These are phyloP conservation scores for Lentinula detonsa DNA, from an alignment of 768 basidiomycete species.

Conservation along the genomic window DNA sequence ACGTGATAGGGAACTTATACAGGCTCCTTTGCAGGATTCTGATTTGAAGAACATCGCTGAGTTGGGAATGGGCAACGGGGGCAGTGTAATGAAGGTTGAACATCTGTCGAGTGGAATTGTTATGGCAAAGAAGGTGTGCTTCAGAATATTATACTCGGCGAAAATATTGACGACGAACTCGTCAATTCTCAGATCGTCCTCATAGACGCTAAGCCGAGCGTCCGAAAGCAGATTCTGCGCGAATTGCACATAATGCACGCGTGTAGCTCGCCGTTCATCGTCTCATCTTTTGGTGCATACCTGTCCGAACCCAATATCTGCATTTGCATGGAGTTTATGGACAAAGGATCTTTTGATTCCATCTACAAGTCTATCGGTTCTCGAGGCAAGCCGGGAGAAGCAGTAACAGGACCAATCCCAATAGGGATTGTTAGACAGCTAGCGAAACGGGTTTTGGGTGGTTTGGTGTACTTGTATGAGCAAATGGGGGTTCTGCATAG, in stretches of 20 bases:
- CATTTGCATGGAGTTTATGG: conserved; percentile 97
- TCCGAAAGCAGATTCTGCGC: conserved; percentile 94
- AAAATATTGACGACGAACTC: neutral
- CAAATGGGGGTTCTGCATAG: conserved; percentile 97
- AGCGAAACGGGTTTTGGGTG: conserved; percentile 88
- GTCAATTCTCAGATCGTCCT: conserved; percentile 68
- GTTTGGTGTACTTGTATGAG: conserved; percentile 95
- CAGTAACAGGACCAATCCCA: conserved; percentile 49
- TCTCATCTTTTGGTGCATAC: conserved; percentile 97
- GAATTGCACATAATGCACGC: conserved; percentile 99
- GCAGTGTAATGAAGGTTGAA: conserved; percentile 94
- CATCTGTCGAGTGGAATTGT: conserved; percentile 85
- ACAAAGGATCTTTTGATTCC: conserved; percentile 89
- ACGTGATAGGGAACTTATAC: neutral
- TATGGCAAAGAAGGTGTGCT: conserved; percentile 95
- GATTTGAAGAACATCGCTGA: conserved; percentile 89
- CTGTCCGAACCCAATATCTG: conserved; percentile 97
- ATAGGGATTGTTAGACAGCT: conserved; percentile 91
- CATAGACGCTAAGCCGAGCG: conserved; percentile 93
- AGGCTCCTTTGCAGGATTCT: conserved; percentile 57
- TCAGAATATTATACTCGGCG: neutral
- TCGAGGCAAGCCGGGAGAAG: neutral
- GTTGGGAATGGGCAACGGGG: conserved; percentile 93
- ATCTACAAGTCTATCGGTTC: conserved; percentile 93
- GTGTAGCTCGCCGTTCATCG: conserved; percentile 89